A percentile compares a stretch with the other conserved stretches of the same genome.
phyloP scores from a whole-genome alignment of 108 stramenopile species.

The Cyclotella atomus region DNA sequence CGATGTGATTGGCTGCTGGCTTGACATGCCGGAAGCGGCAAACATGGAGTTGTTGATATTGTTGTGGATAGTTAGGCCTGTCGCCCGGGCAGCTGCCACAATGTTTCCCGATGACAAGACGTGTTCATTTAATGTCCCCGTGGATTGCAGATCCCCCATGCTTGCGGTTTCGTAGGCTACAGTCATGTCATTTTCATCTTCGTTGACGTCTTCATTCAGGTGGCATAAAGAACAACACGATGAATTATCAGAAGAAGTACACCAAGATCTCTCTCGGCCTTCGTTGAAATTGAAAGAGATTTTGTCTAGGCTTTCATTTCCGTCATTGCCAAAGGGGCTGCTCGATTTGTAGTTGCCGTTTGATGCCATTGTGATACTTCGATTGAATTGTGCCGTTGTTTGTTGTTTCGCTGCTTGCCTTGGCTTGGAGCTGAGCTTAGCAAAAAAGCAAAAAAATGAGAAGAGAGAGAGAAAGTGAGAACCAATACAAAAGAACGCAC shows the following conservation, averaged over 20 bases:
- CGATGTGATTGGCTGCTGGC: not conserved
- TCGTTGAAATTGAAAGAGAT: slow-evolving; percentile 13
- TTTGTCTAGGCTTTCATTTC: not conserved
- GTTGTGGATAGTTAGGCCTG: not conserved
- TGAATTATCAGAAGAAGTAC: slow-evolving; percentile 3
- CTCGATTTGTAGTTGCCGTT: not conserved
- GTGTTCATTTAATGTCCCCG: not conserved
- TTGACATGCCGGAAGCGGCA: slow-evolving; percentile 3
- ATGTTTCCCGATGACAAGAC: not conserved
- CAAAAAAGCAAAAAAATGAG: no score
- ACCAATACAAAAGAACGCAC: no score
- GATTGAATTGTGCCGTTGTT: no score
- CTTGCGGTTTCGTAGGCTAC: not conserved
- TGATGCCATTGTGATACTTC: no score
- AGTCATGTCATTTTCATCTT: not conserved
- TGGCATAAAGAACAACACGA: slow-evolving; percentile 32
- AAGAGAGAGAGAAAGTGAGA: no score
- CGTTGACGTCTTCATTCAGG: not conserved
- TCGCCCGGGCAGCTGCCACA: not conserved
- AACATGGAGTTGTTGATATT: not conserved
- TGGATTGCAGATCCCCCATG: not conserved
- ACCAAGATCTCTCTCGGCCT: not conserved
- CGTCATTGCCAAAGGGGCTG: not conserved
- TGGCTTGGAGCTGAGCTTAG: no score
- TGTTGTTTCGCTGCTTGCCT: no score